These are phyloP conservation scores for Skeletonema grethae DNA, from an alignment of 108 stramenopile genomes.

Conservation along the genomic window DNA sequence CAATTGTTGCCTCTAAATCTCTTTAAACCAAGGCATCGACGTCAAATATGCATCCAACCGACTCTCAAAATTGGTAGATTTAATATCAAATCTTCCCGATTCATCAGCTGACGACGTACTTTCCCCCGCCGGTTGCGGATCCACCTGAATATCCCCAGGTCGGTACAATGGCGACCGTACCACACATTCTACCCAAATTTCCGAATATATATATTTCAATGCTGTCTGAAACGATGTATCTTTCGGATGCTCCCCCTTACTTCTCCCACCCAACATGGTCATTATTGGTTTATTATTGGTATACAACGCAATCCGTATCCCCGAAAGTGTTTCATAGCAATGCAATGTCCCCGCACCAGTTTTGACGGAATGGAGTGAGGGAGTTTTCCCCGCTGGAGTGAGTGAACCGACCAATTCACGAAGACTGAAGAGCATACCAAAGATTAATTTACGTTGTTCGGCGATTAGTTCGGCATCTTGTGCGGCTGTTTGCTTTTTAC, in stretches of 20 bases:
- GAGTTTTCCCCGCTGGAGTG: slow-evolving; percentile 54
- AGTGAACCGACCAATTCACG: slow-evolving; percentile 77
- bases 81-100: slow-evolving; percentile 51
- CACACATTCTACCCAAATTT: slow-evolving; percentile 85
- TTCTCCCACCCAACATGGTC: slow-evolving; percentile 35
- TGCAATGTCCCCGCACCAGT: slow-evolving; percentile 83
- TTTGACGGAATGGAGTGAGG: slow-evolving; percentile 70
- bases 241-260: slow-evolving; percentile 33
- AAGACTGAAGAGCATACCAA: slow-evolving; percentile 90
- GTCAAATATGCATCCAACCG: slow-evolving; percentile 72
- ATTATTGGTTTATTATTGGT: slow-evolving; percentile 63
- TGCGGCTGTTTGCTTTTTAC: slow-evolving; percentile 18
- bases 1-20: not conserved
- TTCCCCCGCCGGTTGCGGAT: slow-evolving; percentile 19
- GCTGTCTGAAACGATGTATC: slow-evolving; percentile 64
- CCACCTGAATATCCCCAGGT: slow-evolving; percentile 53
- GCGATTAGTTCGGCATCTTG: slow-evolving; percentile 71
- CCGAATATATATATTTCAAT: slow-evolving; percentile 82
- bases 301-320: slow-evolving; percentile 83
- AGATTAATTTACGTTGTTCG: slow-evolving; percentile 88
- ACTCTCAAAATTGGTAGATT: slow-evolving; percentile 80
- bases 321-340: slow-evolving; percentile 82
- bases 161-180: slow-evolving; percentile 83
- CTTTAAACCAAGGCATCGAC: slow-evolving; percentile 84
- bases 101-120: slow-evolving; percentile 6